Evolutionary conservation across 371 early-diverging fungal species (phyloP), one percentile per base, ranked within the genome.

Genomic region (Mycotypha africana): DNA sequence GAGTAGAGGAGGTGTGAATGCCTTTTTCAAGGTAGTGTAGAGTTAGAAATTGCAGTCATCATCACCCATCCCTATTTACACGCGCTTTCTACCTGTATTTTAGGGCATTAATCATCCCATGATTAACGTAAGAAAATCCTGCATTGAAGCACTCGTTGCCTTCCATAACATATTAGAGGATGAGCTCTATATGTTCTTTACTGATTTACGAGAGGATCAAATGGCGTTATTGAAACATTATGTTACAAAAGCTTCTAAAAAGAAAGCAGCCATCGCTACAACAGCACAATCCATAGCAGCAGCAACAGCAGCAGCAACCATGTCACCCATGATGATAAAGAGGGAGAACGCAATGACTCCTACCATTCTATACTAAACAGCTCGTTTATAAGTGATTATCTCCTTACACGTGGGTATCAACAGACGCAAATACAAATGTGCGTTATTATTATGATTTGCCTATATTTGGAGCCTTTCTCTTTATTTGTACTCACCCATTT

Each of bases 131-230:
- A 58, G 75, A 28, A 75, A 75, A 53, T 58, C 71, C 0, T 68
- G 71, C 38, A 70, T 75, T 3, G 69, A 70, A 33, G 62, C 75
- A 3, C 64, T 75, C 21, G 71, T 75, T 3, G 58, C 61, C n/a
- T 70, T 75, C 38, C 67, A 75, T 38, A 63, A 69, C 46, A 47
- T 69, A 2, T 36, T 70, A 28, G 67, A 65, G 3, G 75, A 65
- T 45, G 57, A 60, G n/a, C 50, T 75, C 7, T 70, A 63, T 50
- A 31, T 41, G 5, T 66, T 56, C 25, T 48, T 75, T 45, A 47
- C 45, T 10, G 75, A 68, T 47, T 51, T 75, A 15, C 47, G 75
- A 32, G 62, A 60, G 22, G 75, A 75, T 47, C 75, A 75, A 43
- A 24, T 60, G 23, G 66, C 61, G 38, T 34, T 75, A 30, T 50